Conservation (phyloP, 1,284 basidiomycete species). For the Heterobasidion parviporum region DNA sequence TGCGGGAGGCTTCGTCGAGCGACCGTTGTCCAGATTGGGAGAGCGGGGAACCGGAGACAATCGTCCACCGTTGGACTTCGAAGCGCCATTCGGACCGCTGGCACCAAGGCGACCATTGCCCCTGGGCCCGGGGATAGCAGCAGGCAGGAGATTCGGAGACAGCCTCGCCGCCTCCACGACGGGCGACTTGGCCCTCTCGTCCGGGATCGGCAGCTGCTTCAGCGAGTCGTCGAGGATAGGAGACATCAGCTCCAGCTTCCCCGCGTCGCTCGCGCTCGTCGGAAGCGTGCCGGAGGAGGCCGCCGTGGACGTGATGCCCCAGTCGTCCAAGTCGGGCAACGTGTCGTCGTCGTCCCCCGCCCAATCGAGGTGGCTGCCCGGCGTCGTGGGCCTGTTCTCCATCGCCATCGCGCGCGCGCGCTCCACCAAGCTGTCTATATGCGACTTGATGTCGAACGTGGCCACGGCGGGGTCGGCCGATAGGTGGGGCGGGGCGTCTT, state of each 20-base stretch:
- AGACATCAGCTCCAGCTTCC: conserved; percentile 42
- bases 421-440: conserved; percentile 66
- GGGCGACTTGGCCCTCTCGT: conserved; percentile 14
- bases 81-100: not conserved
- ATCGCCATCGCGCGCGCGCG: conserved; percentile 63
- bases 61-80: not conserved
- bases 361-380: conserved; percentile 77
- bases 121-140: not conserved
- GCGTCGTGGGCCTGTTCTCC: conserved; percentile 55
- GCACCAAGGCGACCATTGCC: not conserved
- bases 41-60: not conserved
- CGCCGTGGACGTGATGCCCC: conserved; percentile 51
- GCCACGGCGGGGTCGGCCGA: conserved; percentile 16
- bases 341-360: conserved; percentile 77
- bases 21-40: not conserved
- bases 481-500: conserved; percentile 57
- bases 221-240: conserved; percentile 61
- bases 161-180: conserved; percentile 15
- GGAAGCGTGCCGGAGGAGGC: conserved; percentile 9
- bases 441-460: conserved; percentile 41
- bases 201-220: conserved; percentile 47
- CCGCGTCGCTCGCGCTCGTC: conserved; percentile 13
- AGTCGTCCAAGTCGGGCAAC: conserved; percentile 74
- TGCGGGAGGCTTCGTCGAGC: conserved; percentile 1
- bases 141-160: conserved; percentile 13